Evolutionary conservation across 2,329 filamentous ascomycete genomes (phyloP), one percentile per base, ranked within the genome.

Genomic region (Fusarium sp.): DNA sequence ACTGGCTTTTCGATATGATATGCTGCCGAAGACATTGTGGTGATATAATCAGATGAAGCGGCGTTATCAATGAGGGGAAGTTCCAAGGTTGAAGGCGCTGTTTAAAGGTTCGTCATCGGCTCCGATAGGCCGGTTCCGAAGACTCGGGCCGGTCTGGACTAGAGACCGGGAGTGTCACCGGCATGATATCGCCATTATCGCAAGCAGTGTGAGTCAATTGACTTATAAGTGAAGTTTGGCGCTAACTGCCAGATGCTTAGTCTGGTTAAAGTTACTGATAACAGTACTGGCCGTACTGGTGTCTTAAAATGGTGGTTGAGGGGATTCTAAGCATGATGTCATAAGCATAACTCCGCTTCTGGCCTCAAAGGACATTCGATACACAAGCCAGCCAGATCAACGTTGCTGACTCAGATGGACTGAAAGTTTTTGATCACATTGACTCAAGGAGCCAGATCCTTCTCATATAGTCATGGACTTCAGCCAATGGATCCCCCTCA

Each of bases 1-100:
- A 48, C 51, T 1, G 61, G 70, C 39, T 58, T 61, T 16, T 61
- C 68, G 6, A 73, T 73, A 0, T 62, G 30, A 22, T 72, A 71
- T 3, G 44, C 44, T 36, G 38, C 24, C 26, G 44, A 41, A 18
- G 69, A 36, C 69, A 71, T 71, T 2, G 1, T 9, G 14, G 13
- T 1, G 24, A 1, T 20, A 4, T 4, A 11, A 15, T 12, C 14
- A 15, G 22, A 22, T 9, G 12, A 6, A 26, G 4, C n/a, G 0
- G 2, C 4, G 14, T 22, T n/a, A 2, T 9, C 33, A 3, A 7
- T 38, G 36, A 16, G n/a, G 20, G 22, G 18, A 14, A 16, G 33
- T 26, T 9, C 1, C 16, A 18, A 24, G 13, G 20, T 41, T 16
- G 10, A 39, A 4, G 20, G 28, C 16, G n/a, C 33, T 53, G 33